phyloP scores from a whole-genome alignment of 768 basidiomycete species.

The Termitomyces sp. region DNA sequence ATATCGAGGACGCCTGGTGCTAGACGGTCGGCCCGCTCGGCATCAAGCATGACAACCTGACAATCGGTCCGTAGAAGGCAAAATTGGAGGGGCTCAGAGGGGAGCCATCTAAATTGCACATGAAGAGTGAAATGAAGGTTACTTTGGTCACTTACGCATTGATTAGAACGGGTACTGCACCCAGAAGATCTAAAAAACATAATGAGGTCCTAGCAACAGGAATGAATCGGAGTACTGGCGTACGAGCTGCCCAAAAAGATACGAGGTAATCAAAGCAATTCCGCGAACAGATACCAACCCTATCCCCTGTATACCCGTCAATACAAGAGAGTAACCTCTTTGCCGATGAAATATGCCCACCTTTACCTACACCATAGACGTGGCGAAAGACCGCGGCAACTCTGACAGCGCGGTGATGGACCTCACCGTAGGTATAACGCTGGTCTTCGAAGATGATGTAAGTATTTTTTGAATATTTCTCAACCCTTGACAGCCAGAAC shows the following conservation, averaged over 20 bases:
- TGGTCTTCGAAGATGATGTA: slow-evolving; percentile 55
- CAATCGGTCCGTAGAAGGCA: slow-evolving; percentile 51
- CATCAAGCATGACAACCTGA: slow-evolving; percentile 53
- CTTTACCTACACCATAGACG: slow-evolving; percentile 47
- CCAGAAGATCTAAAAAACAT: slow-evolving; percentile 44
- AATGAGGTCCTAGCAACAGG: slow-evolving; percentile 3
- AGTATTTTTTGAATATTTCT: slow-evolving; percentile 37
- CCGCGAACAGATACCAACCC: slow-evolving; percentile 57
- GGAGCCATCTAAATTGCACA: slow-evolving; percentile 41
- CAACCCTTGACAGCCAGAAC: slow-evolving; percentile 46
- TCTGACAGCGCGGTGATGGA: slow-evolving; percentile 37
- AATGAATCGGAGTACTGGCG: slow-evolving; percentile 14
- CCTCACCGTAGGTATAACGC: slow-evolving; percentile 41
- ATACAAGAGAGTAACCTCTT: neutral
- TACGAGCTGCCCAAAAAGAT: slow-evolving; percentile 59
- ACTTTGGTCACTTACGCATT: slow-evolving; percentile 43
- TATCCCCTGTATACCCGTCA: slow-evolving; percentile 34
- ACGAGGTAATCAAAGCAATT: slow-evolving; percentile 59
- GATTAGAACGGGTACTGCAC: slow-evolving; percentile 54
- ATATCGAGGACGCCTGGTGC: slow-evolving; percentile 26
- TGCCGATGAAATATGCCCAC: slow-evolving; percentile 15
- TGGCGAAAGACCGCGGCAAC: slow-evolving; percentile 39
- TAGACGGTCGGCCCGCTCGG: slow-evolving; percentile 48
- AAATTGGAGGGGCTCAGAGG: slow-evolving; percentile 41
- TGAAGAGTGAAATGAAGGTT: neutral